A percentile compares a stretch with the other conserved stretches of the same genome.
phyloP scores from a whole-genome alignment of 139 green algal species.

The Chlorella vulgaris region DNA sequence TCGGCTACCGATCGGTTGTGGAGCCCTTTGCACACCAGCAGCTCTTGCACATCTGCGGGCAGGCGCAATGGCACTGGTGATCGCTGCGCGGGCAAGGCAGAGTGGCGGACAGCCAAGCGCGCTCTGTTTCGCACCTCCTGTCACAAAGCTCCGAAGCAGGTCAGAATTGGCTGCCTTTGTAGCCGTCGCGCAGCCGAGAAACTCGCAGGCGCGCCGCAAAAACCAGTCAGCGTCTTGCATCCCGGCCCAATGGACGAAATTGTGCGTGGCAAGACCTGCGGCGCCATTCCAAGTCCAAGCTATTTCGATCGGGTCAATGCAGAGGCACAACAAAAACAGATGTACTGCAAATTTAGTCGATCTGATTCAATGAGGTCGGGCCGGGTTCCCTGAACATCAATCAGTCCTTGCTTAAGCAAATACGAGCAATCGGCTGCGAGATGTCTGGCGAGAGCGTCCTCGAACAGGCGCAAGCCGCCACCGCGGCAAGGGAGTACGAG shows the following conservation, averaged over 20 bases:
- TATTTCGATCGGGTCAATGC: no score
- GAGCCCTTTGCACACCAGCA: no score
- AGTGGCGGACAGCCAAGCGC: background rate
- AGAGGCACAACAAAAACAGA: no score
- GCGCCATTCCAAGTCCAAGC: no score
- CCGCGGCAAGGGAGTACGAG: slow-evolving; percentile 28
- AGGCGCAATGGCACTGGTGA: background rate
- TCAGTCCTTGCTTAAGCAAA: no score
- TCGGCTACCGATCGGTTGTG: no score
- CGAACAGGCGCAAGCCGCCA: background rate
- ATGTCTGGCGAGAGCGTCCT: background rate
- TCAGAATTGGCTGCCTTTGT: background rate
- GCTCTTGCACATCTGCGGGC: background rate
- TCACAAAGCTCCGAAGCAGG: background rate
- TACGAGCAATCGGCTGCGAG: no score
- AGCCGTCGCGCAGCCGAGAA: background rate
- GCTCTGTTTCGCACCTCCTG: background rate
- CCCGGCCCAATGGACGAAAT: background rate
- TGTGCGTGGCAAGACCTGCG: no score
- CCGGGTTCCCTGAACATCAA: no score
- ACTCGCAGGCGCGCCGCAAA: background rate
- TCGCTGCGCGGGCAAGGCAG: no score
- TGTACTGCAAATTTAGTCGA: no score
- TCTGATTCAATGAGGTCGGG: no score
- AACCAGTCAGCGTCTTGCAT: slow-evolving; percentile 4